Base-by-base conservation (phyloP, 768 basidiomycete species). In the Obba rivulosa region DNA sequence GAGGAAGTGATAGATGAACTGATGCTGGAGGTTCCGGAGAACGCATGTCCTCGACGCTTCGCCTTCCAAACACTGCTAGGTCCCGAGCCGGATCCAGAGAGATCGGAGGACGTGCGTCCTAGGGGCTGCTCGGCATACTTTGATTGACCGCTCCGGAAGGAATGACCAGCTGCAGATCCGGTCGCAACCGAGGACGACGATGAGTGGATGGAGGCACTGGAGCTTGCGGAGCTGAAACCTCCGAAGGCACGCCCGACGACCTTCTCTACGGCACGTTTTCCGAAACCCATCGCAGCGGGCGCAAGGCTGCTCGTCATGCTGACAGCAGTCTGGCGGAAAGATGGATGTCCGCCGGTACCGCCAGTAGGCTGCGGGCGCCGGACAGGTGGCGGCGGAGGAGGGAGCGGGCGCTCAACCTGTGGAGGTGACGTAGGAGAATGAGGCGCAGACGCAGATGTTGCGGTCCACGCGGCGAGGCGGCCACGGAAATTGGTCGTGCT, bases 191-290 rank as follows among this genome's bases (percentile, higher is more conserved):
- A 73, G 3, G 77, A 69, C 40, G 77, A 74, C 14, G 70, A 72
- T 18, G 72, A 58, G 16, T 57, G 49, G 17, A 42, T 47, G 22
- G 53, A 55, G n/a, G 53, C 22, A 34, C 47, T 53, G 7, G 51
- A 73, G 39, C 64, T 65, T 3, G 43, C 43, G 38, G 69, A 61
- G 51, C 68, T 68, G 7, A 68, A 60, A 24, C 78, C 73, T 45
- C 75, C 80, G 76, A 76, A 82, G 18, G 77, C 81, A 35, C 79
- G 76, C 34, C 82, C 81, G 18, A 61, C 62, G 34, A 61, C 62
- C 64, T 80, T 84, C 67, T 88, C 87, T 3, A 86, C 85, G 3
- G 88, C 86, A 48, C 83, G 77, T 59, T 81, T 83, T 18, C 69
- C 68, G 23, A 72, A 59, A 10, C 66, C 68, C 46, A 66, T 59